Evolutionary conservation across 2,329 filamentous ascomycete species (phyloP).

Genomic region (Sarocladium brachiariae): DNA sequence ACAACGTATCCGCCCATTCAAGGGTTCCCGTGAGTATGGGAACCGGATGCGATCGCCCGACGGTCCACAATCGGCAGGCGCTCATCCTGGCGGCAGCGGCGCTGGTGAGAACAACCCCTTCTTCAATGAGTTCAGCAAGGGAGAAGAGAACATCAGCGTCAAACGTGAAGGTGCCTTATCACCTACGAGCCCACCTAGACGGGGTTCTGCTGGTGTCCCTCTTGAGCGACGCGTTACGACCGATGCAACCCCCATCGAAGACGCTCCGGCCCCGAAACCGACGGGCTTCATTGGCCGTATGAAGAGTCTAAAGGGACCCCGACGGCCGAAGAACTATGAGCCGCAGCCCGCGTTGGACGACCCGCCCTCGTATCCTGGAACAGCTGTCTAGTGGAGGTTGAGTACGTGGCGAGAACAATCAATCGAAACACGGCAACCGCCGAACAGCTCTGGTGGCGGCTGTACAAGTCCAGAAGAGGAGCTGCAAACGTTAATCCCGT

Average conservation of each 20-base stretch:
- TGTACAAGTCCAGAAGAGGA: not conserved
- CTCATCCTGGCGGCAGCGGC: constrained; percentile 20
- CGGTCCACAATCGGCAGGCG: constrained; percentile 21
- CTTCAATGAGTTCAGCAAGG: constrained; percentile 67
- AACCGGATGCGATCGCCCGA: constrained; percentile 35
- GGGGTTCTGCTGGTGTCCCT: constrained; percentile 28
- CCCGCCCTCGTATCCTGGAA: constrained; percentile 23
- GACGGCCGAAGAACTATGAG: constrained; percentile 33
- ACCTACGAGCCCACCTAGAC: constrained; percentile 49
- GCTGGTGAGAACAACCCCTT: constrained; percentile 60
- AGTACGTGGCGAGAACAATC: constrained; percentile 4
- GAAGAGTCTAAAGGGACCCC: constrained; percentile 72
- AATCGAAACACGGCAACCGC: not conserved
- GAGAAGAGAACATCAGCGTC: constrained; percentile 44
- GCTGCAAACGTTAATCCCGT: not conserved
- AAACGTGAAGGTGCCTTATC: constrained; percentile 32
- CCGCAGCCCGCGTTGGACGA: constrained; percentile 13
- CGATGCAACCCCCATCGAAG: constrained; percentile 41
- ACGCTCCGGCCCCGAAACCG: constrained; percentile 29
- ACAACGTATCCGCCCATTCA: constrained; percentile 79
- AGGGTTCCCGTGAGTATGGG: constrained; percentile 53
- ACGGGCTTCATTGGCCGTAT: constrained; percentile 70
- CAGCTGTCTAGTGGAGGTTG: constrained; percentile 30
- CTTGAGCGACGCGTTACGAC: constrained; percentile 61
- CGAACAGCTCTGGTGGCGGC: not conserved